A percentile compares a stretch with the other conserved stretches of the same genome.
Conservation (phyloP, 139 green algal genomes). For the Microglena sp. region DNA sequence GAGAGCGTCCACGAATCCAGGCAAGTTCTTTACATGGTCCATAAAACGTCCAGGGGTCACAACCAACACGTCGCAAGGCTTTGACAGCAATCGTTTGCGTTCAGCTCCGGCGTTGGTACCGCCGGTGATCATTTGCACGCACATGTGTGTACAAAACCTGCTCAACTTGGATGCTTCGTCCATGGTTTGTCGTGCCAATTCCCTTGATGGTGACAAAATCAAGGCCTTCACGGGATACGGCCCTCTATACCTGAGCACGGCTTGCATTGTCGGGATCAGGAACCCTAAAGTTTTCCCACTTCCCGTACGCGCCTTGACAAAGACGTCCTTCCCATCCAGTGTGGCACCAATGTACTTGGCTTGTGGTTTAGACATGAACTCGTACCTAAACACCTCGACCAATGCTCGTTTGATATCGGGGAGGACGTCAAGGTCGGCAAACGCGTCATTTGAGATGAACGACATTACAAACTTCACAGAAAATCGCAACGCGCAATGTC, state of each 20-base stretch:
- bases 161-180: too few relatives aligned
- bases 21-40: conserved; percentile 55
- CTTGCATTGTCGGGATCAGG: conserved; percentile 58
- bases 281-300: conserved; percentile 74
- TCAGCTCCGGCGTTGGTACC: too few relatives aligned
- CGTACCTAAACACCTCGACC: conserved; percentile 1
- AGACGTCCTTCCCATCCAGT: conserved; percentile 38
- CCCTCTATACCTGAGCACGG: too few relatives aligned
- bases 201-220: too few relatives aligned
- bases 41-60: conserved; percentile 71
- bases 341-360: conserved; percentile 12
- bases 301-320: conserved; percentile 76
- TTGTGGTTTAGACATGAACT: conserved; percentile 20
- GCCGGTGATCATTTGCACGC: too few relatives aligned
- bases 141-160: too few relatives aligned
- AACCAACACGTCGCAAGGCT: conserved; percentile 69
- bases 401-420: not conserved
- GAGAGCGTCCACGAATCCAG: conserved; percentile 12
- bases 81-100: too few relatives aligned
- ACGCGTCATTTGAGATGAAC: too few relatives aligned
- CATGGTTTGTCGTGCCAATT: too few relatives aligned
- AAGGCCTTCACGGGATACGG: too few relatives aligned
- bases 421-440: not conserved
- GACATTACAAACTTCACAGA: too few relatives aligned
- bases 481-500: too few relatives aligned